Conservation (phyloP, 1,139 yeast genomes). For the Arxiozyma heterogenica region DNA sequence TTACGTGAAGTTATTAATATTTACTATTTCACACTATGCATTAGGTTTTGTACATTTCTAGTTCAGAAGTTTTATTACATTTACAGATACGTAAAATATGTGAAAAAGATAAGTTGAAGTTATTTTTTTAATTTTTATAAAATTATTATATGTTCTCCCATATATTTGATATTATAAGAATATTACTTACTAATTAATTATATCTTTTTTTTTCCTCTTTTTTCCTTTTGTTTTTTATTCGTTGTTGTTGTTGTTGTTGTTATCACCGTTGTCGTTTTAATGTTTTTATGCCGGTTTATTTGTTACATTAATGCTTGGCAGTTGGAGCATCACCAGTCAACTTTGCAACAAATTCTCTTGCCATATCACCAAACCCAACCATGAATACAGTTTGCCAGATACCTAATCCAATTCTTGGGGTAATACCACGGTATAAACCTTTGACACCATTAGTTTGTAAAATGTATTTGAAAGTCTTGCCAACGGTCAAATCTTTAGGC, state of each 20-base stretch:
- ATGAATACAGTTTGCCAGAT: conserved; percentile 98
- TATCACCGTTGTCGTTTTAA: too few relatives aligned
- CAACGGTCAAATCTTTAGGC: conserved; percentile 81
- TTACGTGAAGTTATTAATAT: too few relatives aligned
- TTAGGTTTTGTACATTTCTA: too few relatives aligned
- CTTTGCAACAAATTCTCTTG: conserved; percentile 53
- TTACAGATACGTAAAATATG: too few relatives aligned
- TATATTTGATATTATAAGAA: not conserved
- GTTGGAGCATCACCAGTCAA: conserved; percentile 48
- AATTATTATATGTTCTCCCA: not conserved
- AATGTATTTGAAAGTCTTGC: conserved; percentile 73
- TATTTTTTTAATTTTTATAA: not conserved
- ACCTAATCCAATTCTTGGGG: conserved; percentile 93
- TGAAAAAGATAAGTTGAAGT: not conserved
- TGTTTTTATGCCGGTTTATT: not conserved
- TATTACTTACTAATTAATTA: not conserved
- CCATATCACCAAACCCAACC: conserved; percentile 98
- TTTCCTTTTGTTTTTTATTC: too few relatives aligned
- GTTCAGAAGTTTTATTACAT: too few relatives aligned
- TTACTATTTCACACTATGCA: too few relatives aligned
- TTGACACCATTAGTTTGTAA: conserved; percentile 72
- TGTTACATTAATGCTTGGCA: conserved; percentile 34
- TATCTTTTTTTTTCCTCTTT: too few relatives aligned
- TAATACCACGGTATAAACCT: conserved; percentile 92
- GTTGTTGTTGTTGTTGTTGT: too few relatives aligned